Evolutionary conservation across 192 early-diverging fungal species (phyloP), one percentile per base, ranked within the genome.

Genomic region (Backusella australiensis): DNA sequence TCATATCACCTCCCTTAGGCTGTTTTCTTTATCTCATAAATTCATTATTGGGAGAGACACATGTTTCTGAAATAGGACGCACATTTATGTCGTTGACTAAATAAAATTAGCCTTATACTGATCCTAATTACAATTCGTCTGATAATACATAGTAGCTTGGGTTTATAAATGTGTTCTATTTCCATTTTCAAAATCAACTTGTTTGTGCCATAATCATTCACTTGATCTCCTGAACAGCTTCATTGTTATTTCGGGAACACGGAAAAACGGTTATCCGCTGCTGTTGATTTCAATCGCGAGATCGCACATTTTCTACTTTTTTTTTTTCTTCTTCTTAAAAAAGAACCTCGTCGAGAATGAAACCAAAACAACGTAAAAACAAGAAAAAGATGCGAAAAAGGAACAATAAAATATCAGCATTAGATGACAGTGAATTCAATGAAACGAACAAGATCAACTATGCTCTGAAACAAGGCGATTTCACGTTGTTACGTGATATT

Each of bases 371-470:
- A 6, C 70, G 70, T 49, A 63, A 63, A 71, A 71, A 34, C 32
- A 46, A 49, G 44, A 53, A 42, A 17, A 63, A 67, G n/a, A n/a
- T 59, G 15, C 26, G 72, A 67, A 75, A 41, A 38, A 75, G 44
- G 34, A 42, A 38, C 41, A 19, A 11, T 34, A 75, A 44, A 75
- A 44, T n/a, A 44, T 6, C 34, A 32, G 77, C 77, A n/a, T 67
- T 74, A n/a, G 79, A 80, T 14, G 70, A 67, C 29, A 80, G 52
- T 7, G 73, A 72, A 26, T 80, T 85, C 23, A 80, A 78, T 21
- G 76, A 84, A 29, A 83, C 78, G 19, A 75, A 82, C n/a, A 80
- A 67, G 19, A 76, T 86, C 34, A 84, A 86, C 59, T 79, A 86
- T 53, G 83, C 83, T 19, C 81, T 86, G 42, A 71, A 80, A 12